These are phyloP conservation scores for Tranzscheliella williamsii DNA, from an alignment of 1,284 basidiomycete species.

Conservation along the genomic window DNA sequence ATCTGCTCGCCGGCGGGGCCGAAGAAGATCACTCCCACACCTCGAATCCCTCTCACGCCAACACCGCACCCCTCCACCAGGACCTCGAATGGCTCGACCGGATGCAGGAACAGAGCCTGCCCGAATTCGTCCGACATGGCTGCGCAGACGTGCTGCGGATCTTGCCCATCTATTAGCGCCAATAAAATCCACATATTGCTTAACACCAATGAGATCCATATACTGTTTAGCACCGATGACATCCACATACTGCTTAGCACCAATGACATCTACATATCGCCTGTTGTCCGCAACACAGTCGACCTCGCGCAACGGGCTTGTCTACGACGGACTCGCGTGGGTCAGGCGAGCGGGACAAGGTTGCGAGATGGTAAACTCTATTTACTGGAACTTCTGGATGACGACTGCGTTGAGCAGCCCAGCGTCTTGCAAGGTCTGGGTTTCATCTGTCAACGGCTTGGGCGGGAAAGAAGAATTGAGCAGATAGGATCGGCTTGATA, in stretches of 20 bases:
- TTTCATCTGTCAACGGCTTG: slow-evolving; percentile 53
- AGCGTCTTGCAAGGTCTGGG: slow-evolving; percentile 49
- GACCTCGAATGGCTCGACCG: slow-evolving; percentile 39
- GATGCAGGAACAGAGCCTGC: slow-evolving; percentile 36
- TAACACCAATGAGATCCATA: no score
- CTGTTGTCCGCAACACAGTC: no score
- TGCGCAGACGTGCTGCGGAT: slow-evolving; percentile 33
- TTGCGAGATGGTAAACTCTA: no score
- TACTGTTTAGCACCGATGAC: no score
- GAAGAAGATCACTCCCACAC: slow-evolving; percentile 5
- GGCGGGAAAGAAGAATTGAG: slow-evolving; percentile 58
- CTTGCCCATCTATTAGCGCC: slow-evolving; percentile 34
- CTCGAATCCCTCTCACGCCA: not conserved
- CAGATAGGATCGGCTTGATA: slow-evolving; percentile 44
- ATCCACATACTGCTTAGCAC: no score
- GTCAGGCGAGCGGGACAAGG: no score
- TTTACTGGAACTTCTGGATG: slow-evolving; percentile 49
- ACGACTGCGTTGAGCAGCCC: slow-evolving; percentile 57
- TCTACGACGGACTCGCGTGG: no score
- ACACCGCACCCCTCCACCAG: slow-evolving; percentile 7
- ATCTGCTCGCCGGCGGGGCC: slow-evolving; percentile 30
- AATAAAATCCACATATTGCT: no score
- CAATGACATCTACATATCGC: no score
- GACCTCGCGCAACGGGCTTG: no score
- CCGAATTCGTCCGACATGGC: slow-evolving; percentile 28